Conservation (phyloP, 31 red algal species). For the Endocladia muricata region DNA sequence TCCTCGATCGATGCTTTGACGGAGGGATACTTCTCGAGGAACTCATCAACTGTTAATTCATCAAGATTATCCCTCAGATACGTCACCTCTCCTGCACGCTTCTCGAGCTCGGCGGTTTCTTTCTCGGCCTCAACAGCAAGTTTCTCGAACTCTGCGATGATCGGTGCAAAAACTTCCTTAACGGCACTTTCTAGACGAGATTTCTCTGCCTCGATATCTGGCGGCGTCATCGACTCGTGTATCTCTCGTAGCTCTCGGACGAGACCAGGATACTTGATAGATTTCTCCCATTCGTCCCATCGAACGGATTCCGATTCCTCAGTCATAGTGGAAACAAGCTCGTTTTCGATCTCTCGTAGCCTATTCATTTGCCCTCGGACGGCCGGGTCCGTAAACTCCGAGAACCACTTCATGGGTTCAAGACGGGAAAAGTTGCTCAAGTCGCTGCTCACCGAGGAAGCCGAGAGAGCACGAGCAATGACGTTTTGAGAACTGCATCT, state of each 20-base stretch:
- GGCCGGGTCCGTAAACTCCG: constrained; percentile 21
- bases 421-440: no score
- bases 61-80: constrained; percentile 41
- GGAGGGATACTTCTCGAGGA: constrained; percentile 48
- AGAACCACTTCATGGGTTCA: constrained; percentile 37
- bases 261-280: constrained; percentile 50
- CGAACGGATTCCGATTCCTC: constrained; percentile 17
- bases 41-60: constrained; percentile 46
- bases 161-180: constrained; percentile 35
- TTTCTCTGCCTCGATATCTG: constrained; percentile 27
- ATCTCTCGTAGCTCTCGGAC: constrained; percentile 49
- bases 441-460: no score
- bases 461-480: no score
- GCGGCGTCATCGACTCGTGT: constrained; percentile 11
- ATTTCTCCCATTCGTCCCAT: constrained; percentile 53
- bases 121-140: constrained; percentile 34
- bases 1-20: constrained; percentile 59
- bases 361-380: constrained; percentile 29
- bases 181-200: constrained; percentile 2
- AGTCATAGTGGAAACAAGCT: constrained; percentile 14
- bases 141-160: constrained; percentile 29
- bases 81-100: constrained; percentile 32
- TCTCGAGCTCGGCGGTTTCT: constrained; percentile 31
- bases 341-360: constrained; percentile 46
- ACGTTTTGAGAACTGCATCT: no score